Evolutionary conservation across 2,329 filamentous ascomycete genomes (phyloP).

Genomic region (Ceratocystiopsis sp.): DNA sequence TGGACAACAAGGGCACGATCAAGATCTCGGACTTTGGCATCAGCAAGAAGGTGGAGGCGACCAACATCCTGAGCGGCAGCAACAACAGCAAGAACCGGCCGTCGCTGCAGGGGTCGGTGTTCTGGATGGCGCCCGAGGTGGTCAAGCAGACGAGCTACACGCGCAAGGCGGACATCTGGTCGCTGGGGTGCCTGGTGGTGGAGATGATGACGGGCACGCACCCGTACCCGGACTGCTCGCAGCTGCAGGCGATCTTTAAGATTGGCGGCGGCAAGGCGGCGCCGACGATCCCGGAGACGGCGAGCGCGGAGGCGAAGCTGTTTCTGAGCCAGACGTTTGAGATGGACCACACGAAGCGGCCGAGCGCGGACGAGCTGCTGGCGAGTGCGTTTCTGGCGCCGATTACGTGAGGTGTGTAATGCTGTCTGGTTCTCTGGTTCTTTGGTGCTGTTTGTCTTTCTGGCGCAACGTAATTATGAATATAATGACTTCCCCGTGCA

Average conservation of each 20-base stretch:
- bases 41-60: conserved; percentile 89
- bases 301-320: conserved; percentile 64
- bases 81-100: conserved; percentile 51
- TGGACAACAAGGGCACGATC: conserved; percentile 97
- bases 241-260: conserved; percentile 96
- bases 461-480: neutral
- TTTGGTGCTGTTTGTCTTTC: conserved; percentile 5
- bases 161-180: conserved; percentile 98
- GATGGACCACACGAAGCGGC: conserved; percentile 82
- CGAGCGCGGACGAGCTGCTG: conserved; percentile 81
- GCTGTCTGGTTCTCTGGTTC: neutral
- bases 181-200: conserved; percentile 84
- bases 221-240: conserved; percentile 91
- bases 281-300: conserved; percentile 74
- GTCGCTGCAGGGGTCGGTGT: conserved; percentile 90
- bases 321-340: conserved; percentile 89
- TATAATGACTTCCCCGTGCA: neutral
- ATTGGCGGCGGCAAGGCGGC: conserved; percentile 79
- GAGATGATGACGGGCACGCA: conserved; percentile 98
- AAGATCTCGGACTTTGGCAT: conserved; percentile 99
- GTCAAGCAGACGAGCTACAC: conserved; percentile 97
- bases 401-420: conserved; percentile 26
- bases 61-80: conserved; percentile 58
- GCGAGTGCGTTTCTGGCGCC: conserved; percentile 66
- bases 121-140: conserved; percentile 99